phyloP scores from a whole-genome alignment of 2,329 filamentous ascomycete genomes.

The Fonsecaea nubica region DNA sequence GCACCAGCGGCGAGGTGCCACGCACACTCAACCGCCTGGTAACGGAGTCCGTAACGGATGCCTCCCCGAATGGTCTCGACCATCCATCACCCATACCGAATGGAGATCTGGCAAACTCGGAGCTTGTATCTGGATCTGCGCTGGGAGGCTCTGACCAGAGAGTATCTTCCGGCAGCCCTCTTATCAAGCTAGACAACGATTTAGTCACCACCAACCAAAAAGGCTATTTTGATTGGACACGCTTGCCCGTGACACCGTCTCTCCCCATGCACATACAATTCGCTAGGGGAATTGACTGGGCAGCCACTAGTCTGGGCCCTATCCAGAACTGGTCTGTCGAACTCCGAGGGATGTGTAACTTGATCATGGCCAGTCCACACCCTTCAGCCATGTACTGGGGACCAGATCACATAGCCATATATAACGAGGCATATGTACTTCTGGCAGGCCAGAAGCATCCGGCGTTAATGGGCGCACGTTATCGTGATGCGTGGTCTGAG shows the following conservation, averaged over 20 bases:
- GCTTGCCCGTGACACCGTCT: constrained; percentile 66
- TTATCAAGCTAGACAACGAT: constrained; percentile 24
- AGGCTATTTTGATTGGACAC: constrained; percentile 81
- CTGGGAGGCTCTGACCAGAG: constrained; percentile 15
- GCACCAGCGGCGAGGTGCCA: constrained; percentile 17
- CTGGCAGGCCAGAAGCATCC: constrained; percentile 81
- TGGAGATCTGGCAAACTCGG: constrained; percentile 22
- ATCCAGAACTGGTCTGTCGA: constrained; percentile 76
- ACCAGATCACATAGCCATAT: constrained; percentile 69
- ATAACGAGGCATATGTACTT: constrained; percentile 74
- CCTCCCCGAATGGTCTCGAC: constrained; percentile 17
- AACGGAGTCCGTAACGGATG: constrained; percentile 9
- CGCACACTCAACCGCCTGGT: constrained; percentile 21
- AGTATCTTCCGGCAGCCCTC: background rate
- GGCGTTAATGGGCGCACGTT: constrained; percentile 73
- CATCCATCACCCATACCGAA: constrained; percentile 20
- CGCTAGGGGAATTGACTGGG: constrained; percentile 75
- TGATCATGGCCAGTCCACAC: constrained; percentile 80
- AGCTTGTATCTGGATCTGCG: constrained; percentile 27
- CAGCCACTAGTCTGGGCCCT: constrained; percentile 72
- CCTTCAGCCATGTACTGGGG: constrained; percentile 83
- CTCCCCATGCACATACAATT: constrained; percentile 76
- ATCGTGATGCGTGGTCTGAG: constrained; percentile 72
- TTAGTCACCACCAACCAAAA: constrained; percentile 47
- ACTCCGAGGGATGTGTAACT: constrained; percentile 77